phyloP scores from a whole-genome alignment of 2,329 filamentous ascomycete species.

The Cyphellophora attinorum region DNA sequence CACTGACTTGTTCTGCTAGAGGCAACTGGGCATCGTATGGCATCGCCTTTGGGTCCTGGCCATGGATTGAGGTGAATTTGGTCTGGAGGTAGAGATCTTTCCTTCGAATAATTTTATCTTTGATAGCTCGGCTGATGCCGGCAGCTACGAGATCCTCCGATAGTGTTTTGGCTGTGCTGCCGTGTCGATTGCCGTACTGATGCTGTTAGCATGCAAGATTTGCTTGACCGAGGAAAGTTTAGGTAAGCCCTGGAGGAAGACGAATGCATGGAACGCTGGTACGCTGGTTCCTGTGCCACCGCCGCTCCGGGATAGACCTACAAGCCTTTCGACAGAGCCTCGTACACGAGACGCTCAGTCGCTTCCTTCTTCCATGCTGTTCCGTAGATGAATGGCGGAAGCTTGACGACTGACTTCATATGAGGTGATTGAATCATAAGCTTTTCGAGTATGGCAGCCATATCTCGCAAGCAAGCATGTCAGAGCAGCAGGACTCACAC shows the following conservation, averaged over 20 bases:
- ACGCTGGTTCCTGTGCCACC: no score
- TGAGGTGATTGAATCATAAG: conserved; percentile 12
- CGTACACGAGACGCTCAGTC: conserved; percentile 58
- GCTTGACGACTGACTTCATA: conserved; percentile 5
- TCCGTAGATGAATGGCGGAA: conserved; percentile 56
- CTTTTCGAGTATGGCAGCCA: conserved; percentile 12
- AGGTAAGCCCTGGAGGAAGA: no score
- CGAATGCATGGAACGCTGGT: no score
- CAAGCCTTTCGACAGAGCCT: conserved; percentile 62
- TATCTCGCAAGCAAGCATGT: no score
- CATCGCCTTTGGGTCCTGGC: conserved; percentile 51
- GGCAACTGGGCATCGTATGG: conserved; percentile 53
- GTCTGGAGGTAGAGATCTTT: conserved; percentile 66
- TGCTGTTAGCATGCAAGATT: no score
- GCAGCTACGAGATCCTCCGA: conserved; percentile 61
- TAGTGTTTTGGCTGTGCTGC: conserved; percentile 73
- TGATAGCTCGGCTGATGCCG: conserved; percentile 54
- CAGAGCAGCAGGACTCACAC: no score
- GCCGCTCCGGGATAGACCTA: no score
- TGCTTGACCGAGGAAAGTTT: no score
- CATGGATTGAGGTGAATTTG: conserved; percentile 62
- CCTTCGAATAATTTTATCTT: conserved; percentile 48
- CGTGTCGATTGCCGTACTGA: conserved; percentile 59
- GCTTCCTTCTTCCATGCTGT: conserved; percentile 76
- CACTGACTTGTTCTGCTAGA: conserved; percentile 54